Evolutionary conservation across 2,329 filamentous ascomycete genomes (phyloP), one percentile per base, ranked within the genome.

Genomic region (Trichoderma koningii): DNA sequence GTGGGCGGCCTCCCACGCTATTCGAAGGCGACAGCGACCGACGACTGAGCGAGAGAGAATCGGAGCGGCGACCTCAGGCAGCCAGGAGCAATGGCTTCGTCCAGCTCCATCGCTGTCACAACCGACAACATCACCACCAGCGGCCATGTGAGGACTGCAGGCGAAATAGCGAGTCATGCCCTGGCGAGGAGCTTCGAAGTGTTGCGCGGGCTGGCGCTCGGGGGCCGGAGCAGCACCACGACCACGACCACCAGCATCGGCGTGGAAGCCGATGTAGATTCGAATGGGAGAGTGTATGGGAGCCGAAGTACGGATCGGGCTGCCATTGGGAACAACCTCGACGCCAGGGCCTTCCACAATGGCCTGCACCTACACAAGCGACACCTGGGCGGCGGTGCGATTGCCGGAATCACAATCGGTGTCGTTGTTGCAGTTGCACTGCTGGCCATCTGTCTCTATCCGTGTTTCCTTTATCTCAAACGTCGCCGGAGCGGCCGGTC

Each of bases 351-450:
- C 41, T 15, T 21, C 26, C 56, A 56, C 41, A 26, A 44, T 50
- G 15, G 17, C 14, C 38, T 53, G 21, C 26, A 47, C 28, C 3
- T 60, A 7, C 23, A 55, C 38, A 75, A 70, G 66, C 73, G 76
- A 52, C 66, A 71, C 41, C 65, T 78, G 61, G 69, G 70, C 60
- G 68, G 76, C 67, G 77, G 77, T 47, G 73, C 73, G 55, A 73
- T 79, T 55, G 78, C 77, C 2, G 78, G 78, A 42, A 70, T 77
- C 59, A 73, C 75, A 28, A 70, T 80, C 50, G 78, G 78, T 38
- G 69, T 74, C 57, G 61, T 77, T 47, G 66, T 78, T 51, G 76
- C 70, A 48, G 68, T 73, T 51, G 70, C 68, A 15, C 72, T 79
- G 14, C 64, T 78, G 55, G 67, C 72, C 57, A 68, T 79, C 42